Conservation (phyloP, 306 rosid genomes). For the Myrica gale region DNA sequence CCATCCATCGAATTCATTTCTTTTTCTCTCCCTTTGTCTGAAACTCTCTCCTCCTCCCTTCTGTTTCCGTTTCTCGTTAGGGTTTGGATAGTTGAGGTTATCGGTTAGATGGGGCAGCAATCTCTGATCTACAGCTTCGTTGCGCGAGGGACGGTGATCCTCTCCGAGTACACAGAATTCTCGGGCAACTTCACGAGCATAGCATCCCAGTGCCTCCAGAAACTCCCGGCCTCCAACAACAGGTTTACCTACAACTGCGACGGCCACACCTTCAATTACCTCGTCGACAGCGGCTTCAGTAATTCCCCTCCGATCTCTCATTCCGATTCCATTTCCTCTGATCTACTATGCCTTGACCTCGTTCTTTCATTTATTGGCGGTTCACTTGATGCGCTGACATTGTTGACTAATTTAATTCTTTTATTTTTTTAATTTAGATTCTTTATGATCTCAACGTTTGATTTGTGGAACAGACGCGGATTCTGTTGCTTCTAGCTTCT, state of each 20-base stretch:
- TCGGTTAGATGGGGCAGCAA: conserved; percentile 71
- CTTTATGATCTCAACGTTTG: neutral
- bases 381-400: neutral
- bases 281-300: conserved; percentile 90
- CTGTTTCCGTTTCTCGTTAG: conserved; percentile 7
- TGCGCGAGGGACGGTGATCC: conserved; percentile 74
- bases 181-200: conserved; percentile 70
- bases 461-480: neutral
- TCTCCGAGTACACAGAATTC: conserved; percentile 81
- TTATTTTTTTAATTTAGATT: neutral
- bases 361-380: neutral
- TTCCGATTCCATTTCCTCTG: neutral
- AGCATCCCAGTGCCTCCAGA: conserved; percentile 92
- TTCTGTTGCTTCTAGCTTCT: neutral
- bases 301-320: conserved; percentile 8
- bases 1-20: conserved; percentile 18
- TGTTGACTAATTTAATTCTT: neutral
- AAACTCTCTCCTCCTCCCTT: neutral
- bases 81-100: conserved; percentile 25
- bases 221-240: conserved; percentile 87
- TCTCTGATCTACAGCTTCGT: conserved; percentile 93
- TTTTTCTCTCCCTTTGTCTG: neutral
- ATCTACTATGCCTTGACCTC: neutral
- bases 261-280: conserved; percentile 98
- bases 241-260: conserved; percentile 93